phyloP scores from a whole-genome alignment of 2,329 filamentous ascomycete species.

The Aschersonia sp. region DNA sequence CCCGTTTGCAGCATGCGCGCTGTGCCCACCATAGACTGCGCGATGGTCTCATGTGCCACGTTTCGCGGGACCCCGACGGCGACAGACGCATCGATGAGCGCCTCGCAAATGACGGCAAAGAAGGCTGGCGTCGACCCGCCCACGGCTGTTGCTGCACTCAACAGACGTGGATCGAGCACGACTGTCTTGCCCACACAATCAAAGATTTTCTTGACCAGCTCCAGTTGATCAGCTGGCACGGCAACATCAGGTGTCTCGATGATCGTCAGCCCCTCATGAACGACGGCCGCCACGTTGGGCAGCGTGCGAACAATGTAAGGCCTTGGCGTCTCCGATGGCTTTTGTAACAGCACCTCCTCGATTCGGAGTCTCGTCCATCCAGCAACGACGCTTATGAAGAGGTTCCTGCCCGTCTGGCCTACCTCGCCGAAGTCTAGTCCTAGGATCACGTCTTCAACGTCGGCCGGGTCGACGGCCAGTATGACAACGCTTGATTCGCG shows the following conservation, averaged over 20 bases:
- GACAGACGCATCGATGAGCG: constrained; percentile 43
- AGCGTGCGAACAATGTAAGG: constrained; percentile 16
- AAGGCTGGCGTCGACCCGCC: constrained; percentile 48
- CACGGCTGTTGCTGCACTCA: constrained; percentile 44
- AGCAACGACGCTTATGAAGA: constrained; percentile 35
- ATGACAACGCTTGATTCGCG: constrained; percentile 25
- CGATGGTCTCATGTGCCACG: constrained; percentile 42
- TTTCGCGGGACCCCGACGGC: constrained; percentile 43
- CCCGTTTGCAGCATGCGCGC: constrained; percentile 36
- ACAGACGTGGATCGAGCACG: constrained; percentile 31
- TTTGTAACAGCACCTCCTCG: constrained; percentile 16
- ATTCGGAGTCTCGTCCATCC: constrained; percentile 29
- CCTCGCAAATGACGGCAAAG: constrained; percentile 42
- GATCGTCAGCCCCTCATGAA: constrained; percentile 17
- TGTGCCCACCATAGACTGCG: constrained; percentile 43
- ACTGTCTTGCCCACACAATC: constrained; percentile 36
- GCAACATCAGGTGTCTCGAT: constrained; percentile 14
- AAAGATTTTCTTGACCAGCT: constrained; percentile 32
- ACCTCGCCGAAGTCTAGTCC: constrained; percentile 18
- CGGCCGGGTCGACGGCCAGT: constrained; percentile 30
- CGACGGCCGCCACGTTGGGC: constrained; percentile 20
- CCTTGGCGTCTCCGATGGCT: neutral
- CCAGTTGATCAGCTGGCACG: constrained; percentile 8
- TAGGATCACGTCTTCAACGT: constrained; percentile 22
- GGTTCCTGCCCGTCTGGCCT: constrained; percentile 23